Conservation (phyloP, 306 rosid genomes). For the Quercus parvula region DNA sequence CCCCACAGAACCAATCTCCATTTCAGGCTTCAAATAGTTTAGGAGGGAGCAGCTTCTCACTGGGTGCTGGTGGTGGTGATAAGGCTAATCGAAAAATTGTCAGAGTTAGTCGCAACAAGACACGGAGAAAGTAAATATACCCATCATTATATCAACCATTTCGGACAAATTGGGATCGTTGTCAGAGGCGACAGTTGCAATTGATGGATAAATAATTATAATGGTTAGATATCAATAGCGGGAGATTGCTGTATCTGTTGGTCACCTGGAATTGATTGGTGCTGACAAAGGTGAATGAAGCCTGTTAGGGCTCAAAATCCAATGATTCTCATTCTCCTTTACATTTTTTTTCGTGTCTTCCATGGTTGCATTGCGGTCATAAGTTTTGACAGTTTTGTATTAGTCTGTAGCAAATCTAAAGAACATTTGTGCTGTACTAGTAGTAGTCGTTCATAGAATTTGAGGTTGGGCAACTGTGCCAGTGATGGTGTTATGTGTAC, state of each 20-base stretch:
- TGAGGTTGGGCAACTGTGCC: conserved; percentile 30
- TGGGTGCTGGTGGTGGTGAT: conserved; percentile 75
- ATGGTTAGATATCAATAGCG: conserved; percentile 8
- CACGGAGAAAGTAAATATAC: conserved; percentile 56
- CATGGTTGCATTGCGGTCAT: conserved; percentile 26
- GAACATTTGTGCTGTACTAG: conserved; percentile 41
- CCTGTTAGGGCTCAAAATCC: conserved; percentile 16
- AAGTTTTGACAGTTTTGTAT: conserved; percentile 58
- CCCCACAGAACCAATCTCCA: conserved; percentile 56
- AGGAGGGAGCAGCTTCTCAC: conserved; percentile 82
- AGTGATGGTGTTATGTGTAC: conserved; percentile 25
- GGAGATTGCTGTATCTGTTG: conserved; percentile 16
- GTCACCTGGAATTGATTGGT: conserved; percentile 25
- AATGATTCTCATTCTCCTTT: conserved; percentile 1
- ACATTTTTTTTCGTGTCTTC: conserved; percentile 1
- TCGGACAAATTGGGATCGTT: conserved; percentile 13
- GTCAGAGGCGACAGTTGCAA: conserved; percentile 8
- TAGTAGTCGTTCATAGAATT: conserved; percentile 33
- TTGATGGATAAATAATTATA: conserved; percentile 8
- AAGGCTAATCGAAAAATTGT: conserved; percentile 54
- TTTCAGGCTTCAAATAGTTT: conserved; percentile 74
- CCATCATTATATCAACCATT: conserved; percentile 4
- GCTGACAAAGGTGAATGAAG: conserved; percentile 25
- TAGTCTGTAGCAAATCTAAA: conserved; percentile 24
- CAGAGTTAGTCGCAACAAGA: conserved; percentile 45